Evolutionary conservation across 352 stramenopile genomes (phyloP).

Genomic region (Phytophthora palmivora): DNA sequence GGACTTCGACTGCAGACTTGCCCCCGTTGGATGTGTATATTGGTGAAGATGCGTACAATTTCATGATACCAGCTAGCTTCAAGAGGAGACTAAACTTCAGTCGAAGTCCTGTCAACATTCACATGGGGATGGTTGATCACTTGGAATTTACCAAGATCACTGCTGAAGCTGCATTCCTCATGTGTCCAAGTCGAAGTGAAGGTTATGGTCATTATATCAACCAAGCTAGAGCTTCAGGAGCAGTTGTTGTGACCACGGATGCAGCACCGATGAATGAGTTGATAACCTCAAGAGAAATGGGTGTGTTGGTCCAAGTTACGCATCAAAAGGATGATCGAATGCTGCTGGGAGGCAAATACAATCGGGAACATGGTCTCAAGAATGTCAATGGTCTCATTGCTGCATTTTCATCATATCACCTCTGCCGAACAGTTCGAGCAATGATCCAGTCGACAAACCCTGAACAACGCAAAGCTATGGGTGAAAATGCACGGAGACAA

Average conservation of each 20-base stretch:
- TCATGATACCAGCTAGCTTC: slow-evolving; percentile 19
- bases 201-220: slow-evolving; percentile 80
- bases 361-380: slow-evolving; percentile 31
- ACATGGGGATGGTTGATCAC: slow-evolving; percentile 30
- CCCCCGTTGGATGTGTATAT: slow-evolving; percentile 54
- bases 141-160: slow-evolving; percentile 50
- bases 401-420: slow-evolving; percentile 29
- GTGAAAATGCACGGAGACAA: slow-evolving; percentile 39
- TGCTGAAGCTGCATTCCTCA: slow-evolving; percentile 54
- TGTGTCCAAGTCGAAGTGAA: slow-evolving; percentile 66
- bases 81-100: slow-evolving; percentile 22
- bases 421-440: slow-evolving; percentile 49
- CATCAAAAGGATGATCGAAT: slow-evolving; percentile 10
- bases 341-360: slow-evolving; percentile 33
- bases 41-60: slow-evolving; percentile 22
- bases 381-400: slow-evolving; percentile 44
- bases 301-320: slow-evolving; percentile 20
- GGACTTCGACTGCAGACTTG: slow-evolving; percentile 47
- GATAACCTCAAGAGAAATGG: slow-evolving; percentile 24
- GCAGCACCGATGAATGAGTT: slow-evolving; percentile 74
- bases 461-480: slow-evolving; percentile 38
- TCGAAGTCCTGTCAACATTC: slow-evolving; percentile 39
- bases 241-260: slow-evolving; percentile 57
- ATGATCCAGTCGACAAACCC: slow-evolving; percentile 38
- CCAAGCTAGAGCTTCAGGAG: slow-evolving; percentile 56